These are phyloP conservation scores for Schwanniomyces sp. DNA, from an alignment of 805 yeast species.

Conservation along the genomic window DNA sequence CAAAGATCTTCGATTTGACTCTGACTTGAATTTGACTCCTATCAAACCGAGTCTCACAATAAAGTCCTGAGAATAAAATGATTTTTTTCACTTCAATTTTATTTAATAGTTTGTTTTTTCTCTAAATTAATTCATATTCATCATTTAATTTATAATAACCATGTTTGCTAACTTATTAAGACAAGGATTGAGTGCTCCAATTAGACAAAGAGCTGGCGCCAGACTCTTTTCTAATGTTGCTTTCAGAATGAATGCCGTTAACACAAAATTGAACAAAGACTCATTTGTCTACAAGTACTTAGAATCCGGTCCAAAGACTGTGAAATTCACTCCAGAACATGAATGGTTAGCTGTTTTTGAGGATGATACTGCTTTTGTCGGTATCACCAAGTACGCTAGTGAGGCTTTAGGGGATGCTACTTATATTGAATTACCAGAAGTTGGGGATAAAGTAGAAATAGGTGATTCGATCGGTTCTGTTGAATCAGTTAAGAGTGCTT, in stretches of 20 bases:
- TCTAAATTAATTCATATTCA: not conserved
- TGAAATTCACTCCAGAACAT: conserved; percentile 83
- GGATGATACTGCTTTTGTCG: conserved; percentile 81
- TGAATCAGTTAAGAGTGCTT: conserved; percentile 91
- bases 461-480: conserved; percentile 92
- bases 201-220: not conserved
- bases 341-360: conserved; percentile 91
- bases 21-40: not conserved
- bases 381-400: conserved; percentile 92
- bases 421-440: conserved; percentile 84
- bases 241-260: conserved; percentile 25
- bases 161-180: not conserved
- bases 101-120: not conserved
- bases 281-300: conserved; percentile 40
- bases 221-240: conserved; percentile 8
- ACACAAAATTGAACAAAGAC: conserved; percentile 35
- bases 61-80: not conserved
- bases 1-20: not conserved
- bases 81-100: not conserved
- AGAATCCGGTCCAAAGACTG: conserved; percentile 43
- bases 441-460: conserved; percentile 55
- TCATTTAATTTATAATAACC: not conserved
- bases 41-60: conserved; percentile 1
- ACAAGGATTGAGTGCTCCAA: not conserved
- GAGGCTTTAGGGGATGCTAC: conserved; percentile 98